Evolutionary conservation across 2,329 filamentous ascomycete genomes (phyloP).

Genomic region (Emericellopsis cladophorae): DNA sequence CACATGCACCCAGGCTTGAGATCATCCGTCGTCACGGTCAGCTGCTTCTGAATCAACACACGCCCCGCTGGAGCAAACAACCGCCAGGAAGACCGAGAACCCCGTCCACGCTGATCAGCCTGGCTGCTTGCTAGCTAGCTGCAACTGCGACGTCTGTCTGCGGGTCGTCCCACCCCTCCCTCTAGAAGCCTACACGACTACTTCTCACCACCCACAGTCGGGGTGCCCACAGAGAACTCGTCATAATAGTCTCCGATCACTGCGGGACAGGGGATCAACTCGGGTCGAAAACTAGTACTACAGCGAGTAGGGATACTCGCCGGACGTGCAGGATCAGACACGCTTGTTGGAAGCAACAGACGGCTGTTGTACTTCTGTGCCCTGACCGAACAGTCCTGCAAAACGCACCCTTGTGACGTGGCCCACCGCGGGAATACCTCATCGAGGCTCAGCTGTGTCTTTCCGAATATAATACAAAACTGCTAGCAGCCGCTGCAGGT

Average conservation of each 20-base stretch:
- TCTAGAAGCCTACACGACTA: background rate
- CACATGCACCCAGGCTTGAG: too few relatives aligned
- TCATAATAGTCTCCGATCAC: constrained; percentile 3
- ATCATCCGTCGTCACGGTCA: background rate
- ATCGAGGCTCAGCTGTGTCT: constrained; percentile 39
- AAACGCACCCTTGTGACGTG: constrained; percentile 36
- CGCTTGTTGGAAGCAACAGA: too few relatives aligned
- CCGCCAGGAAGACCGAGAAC: background rate
- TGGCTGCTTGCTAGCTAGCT: background rate
- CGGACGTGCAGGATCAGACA: background rate
- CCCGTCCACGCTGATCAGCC: background rate
- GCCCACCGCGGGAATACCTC: constrained; percentile 44
- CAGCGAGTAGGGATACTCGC: constrained; percentile 1
- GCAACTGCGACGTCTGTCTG: background rate
- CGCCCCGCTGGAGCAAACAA: background rate
- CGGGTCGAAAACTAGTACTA: too few relatives aligned
- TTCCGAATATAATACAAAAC: constrained; percentile 30
- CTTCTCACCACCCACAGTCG: background rate
- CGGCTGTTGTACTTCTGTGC: too few relatives aligned
- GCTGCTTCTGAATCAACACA: background rate
- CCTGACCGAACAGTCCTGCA: background rate
- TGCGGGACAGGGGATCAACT: constrained; percentile 1
- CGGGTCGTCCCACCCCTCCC: constrained; percentile 3
- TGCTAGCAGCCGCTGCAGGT: constrained; percentile 51
- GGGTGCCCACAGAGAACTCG: background rate